Conservation (phyloP, 768 basidiomycete species). For the Lenzites betulinus region DNA sequence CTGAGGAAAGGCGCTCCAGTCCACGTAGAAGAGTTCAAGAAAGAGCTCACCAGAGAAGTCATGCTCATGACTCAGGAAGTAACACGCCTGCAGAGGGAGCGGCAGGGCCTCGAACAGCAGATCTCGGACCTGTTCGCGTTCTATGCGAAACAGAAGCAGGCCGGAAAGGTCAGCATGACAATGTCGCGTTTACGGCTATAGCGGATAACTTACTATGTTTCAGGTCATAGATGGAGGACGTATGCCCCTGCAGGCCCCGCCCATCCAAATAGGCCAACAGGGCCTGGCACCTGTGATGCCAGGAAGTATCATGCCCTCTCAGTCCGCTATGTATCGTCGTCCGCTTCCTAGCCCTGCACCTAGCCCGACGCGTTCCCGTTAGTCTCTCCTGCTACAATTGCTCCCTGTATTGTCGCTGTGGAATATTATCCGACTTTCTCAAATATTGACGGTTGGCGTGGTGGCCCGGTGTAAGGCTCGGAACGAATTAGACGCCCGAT, state of each 20-base stretch:
- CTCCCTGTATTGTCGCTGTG: no score
- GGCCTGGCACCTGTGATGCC: neutral
- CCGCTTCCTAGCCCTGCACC: slow-evolving; percentile 21
- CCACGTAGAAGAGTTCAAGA: slow-evolving; percentile 88
- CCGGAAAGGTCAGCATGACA: slow-evolving; percentile 19
- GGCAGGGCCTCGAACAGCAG: slow-evolving; percentile 65
- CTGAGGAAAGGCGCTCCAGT: slow-evolving; percentile 42
- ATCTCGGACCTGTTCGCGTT: slow-evolving; percentile 75
- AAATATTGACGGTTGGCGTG: no score
- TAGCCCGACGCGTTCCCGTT: slow-evolving; percentile 6
- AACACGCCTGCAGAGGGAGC: slow-evolving; percentile 62
- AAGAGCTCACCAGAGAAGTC: slow-evolving; percentile 75
- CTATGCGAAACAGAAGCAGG: slow-evolving; percentile 65
- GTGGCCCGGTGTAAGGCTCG: no score
- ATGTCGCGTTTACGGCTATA: neutral
- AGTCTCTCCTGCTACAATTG: no score
- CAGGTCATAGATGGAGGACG: slow-evolving; percentile 7
- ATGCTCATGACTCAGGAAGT: slow-evolving; percentile 75
- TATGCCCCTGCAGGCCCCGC: neutral
- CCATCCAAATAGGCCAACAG: neutral
- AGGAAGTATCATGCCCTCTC: neutral
- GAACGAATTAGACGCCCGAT: neutral
- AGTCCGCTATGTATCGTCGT: slow-evolving; percentile 5
- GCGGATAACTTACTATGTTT: neutral
- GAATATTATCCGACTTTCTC: no score